phyloP scores from a whole-genome alignment of 2,329 filamentous ascomycete genomes.

The Teratosphaeria viscida region DNA sequence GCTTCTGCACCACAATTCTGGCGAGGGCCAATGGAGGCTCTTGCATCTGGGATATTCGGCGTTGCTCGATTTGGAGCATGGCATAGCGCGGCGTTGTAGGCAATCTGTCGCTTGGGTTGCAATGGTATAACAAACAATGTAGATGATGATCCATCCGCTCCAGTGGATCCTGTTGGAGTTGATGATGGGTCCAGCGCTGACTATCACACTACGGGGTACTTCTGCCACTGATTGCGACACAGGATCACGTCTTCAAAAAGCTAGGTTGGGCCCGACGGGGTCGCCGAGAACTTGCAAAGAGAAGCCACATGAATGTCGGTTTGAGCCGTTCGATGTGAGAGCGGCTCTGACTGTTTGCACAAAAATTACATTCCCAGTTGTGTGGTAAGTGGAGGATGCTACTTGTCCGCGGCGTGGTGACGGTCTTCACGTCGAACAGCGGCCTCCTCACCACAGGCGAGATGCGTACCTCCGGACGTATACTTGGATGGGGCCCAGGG shows the following conservation, averaged over 20 bases:
- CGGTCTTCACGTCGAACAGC: not conserved
- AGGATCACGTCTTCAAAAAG: not conserved
- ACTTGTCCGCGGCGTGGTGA: not conserved
- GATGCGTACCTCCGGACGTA: not conserved
- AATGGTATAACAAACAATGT: not conserved
- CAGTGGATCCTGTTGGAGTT: not conserved
- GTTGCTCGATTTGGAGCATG: not conserved
- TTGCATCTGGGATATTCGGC: not conserved
- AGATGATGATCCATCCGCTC: not conserved
- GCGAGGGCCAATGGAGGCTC: not conserved
- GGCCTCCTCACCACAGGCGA: not conserved
- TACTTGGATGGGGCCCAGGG: not conserved
- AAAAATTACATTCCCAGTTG: not conserved
- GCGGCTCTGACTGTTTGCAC: not conserved
- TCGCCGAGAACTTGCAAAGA: not conserved
- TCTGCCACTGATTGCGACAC: not conserved
- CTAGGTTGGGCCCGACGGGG: not conserved
- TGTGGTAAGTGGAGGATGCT: not conserved
- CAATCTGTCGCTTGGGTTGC: not conserved
- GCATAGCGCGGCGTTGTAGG: not conserved
- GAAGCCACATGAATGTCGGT: not conserved
- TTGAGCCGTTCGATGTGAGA: not conserved
- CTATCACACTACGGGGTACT: not conserved
- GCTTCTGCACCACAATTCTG: not conserved
- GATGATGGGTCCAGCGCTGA: not conserved